phyloP scores from a whole-genome alignment of 2,329 filamentous ascomycete genomes.

The Phaeosphaeria sp. region DNA sequence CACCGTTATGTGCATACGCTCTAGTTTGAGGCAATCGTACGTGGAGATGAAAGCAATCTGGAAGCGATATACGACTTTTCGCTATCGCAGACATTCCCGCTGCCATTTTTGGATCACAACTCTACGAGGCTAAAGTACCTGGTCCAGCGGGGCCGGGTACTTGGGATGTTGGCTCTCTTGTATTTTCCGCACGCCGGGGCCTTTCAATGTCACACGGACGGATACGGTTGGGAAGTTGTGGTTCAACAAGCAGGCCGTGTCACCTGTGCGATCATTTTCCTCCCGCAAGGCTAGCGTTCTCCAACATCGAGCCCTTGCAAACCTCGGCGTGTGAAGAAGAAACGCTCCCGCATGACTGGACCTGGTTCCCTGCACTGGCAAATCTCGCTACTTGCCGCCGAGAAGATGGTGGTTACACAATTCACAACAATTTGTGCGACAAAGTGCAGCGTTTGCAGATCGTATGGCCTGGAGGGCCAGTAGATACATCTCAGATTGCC shows the following conservation, averaged over 20 bases:
- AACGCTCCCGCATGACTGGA: conserved; percentile 35
- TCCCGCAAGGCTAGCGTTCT: conserved; percentile 2
- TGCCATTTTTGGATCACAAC: conserved; percentile 41
- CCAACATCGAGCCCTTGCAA: conserved; percentile 13
- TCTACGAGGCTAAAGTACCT: conserved; percentile 39
- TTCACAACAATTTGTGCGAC: neutral
- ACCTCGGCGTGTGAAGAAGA: conserved; percentile 19
- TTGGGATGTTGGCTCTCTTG: conserved; percentile 18
- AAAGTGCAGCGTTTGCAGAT: conserved; percentile 9
- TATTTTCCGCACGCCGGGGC: conserved; percentile 36
- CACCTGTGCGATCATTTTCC: neutral
- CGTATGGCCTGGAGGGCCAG: conserved; percentile 8
- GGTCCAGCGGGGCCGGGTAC: conserved; percentile 23
- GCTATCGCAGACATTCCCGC: conserved; percentile 44
- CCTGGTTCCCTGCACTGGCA: conserved; percentile 20
- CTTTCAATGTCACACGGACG: conserved; percentile 25
- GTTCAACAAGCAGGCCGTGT: neutral
- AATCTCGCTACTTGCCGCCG: conserved; percentile 30
- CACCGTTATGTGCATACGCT: conserved; percentile 26
- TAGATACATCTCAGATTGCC: conserved; percentile 18
- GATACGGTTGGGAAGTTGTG: conserved; percentile 8
- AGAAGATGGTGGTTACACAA: conserved; percentile 12
- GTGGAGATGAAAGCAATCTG: conserved; percentile 44
- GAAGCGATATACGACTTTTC: conserved; percentile 40
- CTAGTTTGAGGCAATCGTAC: conserved; percentile 37